Base-by-base conservation (phyloP, 2,329 filamentous ascomycete species). In the Cladosporium sp. region DNA sequence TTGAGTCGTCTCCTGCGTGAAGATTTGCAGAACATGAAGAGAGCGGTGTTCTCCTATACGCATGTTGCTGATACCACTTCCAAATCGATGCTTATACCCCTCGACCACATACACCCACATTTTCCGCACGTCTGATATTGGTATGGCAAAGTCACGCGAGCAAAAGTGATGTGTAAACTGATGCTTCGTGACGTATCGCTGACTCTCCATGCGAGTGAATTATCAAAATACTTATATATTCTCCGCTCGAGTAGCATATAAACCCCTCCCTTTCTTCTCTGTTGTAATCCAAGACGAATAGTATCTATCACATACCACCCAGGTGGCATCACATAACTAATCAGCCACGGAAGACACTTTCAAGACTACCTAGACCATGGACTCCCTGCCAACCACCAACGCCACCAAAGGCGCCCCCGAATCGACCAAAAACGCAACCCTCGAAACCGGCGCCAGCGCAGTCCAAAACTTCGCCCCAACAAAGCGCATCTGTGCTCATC, bases 401-500 rank as follows among this genome's bases (percentile, higher is more conserved):
- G 73, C 79, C 16, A 75, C 80, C 23, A 76, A 79, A 7, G 87
- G 87, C 28, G 78, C 81, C 37, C 80, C 82, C 1, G 79, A 85
- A 44, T 83, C 84, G 3, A 63, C 78, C 2, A 85, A 84, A 71
- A 88, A 88, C 76, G 82, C 82, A 55, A 72, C 84, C 7, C 82
- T 91, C 10, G 86, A 89, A 67, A 86, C 86, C 0, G 88, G 86
- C 6, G 88, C 88, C 21, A 79, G 82, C 5, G 70, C 84, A 55
- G 82, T 86, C 1, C 88, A 91, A 75, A 84, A 86, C 69, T 92
- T 96, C 75, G 80, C 84, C 0, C 91, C 92, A 0, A 78, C 92
- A 7, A 89, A 91, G 72, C 86, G 87, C 62, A 69, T 96, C 58
- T 95, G 92, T 77, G 91, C 91, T 0, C 91, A 94, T 74, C 83